Base-by-base conservation (phyloP, 2,329 filamentous ascomycete species). In the Calonectria pauciramosa region DNA sequence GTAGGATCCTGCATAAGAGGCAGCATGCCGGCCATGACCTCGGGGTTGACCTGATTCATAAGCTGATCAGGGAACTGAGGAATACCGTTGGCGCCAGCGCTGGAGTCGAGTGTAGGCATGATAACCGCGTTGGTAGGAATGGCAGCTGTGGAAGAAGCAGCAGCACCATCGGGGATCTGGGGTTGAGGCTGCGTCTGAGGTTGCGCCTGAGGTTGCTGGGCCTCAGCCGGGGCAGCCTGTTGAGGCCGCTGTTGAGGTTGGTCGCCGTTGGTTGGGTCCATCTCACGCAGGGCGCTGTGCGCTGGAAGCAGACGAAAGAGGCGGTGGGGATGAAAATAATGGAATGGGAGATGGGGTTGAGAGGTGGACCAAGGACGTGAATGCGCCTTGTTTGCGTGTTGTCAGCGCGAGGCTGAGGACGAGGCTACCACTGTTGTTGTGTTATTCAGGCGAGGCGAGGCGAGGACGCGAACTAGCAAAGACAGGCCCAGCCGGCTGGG, bases 1-100 rank as follows among this genome's bases (percentile, higher is more conserved):
- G 79, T 77, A 16, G 80, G 78, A 68, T 82, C 79, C 47, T 78
- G 72, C 56, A 80, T 74, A 63, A 84, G 80, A 30, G 78, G 75
- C 75, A 82, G 71, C 69, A 84, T 74, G 68, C 70, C 73, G 1
- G 77, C 76, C 76, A 83, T 74, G 26, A 77, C 76, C 41, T 80
- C 77, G 41, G 80, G 75, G 56, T 82, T 76, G 70, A 78, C 68
- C 23, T 79, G 78, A 41, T 70, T 70, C 67, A 80, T 74, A 47
- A 82, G 71, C 23, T 74, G 73, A 20, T 74, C 71, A 56, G 77
- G 56, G 41, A 82, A 72, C 20, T 77, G 82, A 20, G 78, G 68
- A 18, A 79, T 77, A 23, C 67, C 56, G 73, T 74, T 73, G 38
- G 70, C 73, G 54, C 76, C 78, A 67, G 52, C 34, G 56, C 23